phyloP scores from a whole-genome alignment of 352 stramenopile species.

The Phytophthora podocarpi region DNA sequence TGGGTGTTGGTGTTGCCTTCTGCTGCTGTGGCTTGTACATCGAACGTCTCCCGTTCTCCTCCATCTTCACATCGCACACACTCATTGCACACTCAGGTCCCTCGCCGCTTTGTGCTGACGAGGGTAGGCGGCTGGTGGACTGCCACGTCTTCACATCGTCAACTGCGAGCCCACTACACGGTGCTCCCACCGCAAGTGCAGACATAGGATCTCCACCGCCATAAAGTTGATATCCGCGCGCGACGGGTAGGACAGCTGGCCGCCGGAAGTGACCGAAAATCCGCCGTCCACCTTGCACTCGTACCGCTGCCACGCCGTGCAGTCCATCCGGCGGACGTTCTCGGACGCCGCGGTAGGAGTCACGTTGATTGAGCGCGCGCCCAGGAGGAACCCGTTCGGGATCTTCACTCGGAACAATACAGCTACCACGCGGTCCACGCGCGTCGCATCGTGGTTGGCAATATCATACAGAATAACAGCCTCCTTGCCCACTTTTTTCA shows the following conservation, averaged over 20 bases:
- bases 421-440: conserved; percentile 39
- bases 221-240: conserved; percentile 38
- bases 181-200: conserved; percentile 47
- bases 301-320: conserved; percentile 39
- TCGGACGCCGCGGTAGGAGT: background rate
- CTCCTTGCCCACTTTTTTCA: conserved; percentile 38
- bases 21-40: conserved; percentile 19
- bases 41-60: conserved; percentile 10
- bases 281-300: conserved; percentile 28
- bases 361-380: conserved; percentile 32
- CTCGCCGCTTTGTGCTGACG: background rate
- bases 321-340: conserved; percentile 33
- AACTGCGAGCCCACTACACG: conserved; percentile 22
- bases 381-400: conserved; percentile 39
- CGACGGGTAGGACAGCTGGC: conserved; percentile 34
- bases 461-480: conserved; percentile 41
- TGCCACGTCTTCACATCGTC: conserved; percentile 20
- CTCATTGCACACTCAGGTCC: conserved; percentile 30
- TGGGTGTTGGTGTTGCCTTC: conserved; percentile 22
- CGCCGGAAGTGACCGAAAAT: conserved; percentile 33
- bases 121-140: conserved; percentile 1
- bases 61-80: conserved; percentile 31
- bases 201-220: conserved; percentile 42
- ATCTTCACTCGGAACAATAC: conserved; percentile 34
- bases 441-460: conserved; percentile 35